Percentiles rank a stretch among this genome's conserved stretches.
These are phyloP conservation scores for Przewalskia tangutica DNA, from an alignment of 257 asterid genomes.

Conservation along the genomic window DNA sequence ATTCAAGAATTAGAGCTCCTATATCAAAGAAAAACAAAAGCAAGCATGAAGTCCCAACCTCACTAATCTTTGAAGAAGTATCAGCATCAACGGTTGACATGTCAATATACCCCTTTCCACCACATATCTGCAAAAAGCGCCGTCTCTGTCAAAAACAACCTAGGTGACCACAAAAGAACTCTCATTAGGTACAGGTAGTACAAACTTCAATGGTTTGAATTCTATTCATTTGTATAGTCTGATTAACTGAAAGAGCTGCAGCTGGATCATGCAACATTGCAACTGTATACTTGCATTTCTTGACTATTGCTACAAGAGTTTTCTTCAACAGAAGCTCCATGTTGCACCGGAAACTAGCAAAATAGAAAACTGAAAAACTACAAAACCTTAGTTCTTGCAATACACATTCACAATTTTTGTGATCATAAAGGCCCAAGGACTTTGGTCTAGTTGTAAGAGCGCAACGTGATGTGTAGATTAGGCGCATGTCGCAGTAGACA, in stretches of 20 bases:
- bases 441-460: neutral
- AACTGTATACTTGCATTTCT: slow-evolving; percentile 91
- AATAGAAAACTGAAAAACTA: neutral
- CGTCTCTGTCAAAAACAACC: slow-evolving; percentile 76
- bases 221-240: neutral
- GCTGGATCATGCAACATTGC: slow-evolving; percentile 93
- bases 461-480: neutral
- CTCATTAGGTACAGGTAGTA: neutral
- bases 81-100: slow-evolving; percentile 99
- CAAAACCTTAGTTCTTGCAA: neutral
- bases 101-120: slow-evolving; percentile 86
- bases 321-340: slow-evolving; percentile 80
- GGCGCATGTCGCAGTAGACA: neutral
- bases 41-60: slow-evolving; percentile 29
- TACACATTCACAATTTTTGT: neutral
- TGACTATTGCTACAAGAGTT: slow-evolving; percentile 77
- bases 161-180: slow-evolving; percentile 13
- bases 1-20: neutral
- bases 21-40: neutral
- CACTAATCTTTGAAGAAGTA: slow-evolving; percentile 75
- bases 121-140: slow-evolving; percentile 70
- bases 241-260: slow-evolving; percentile 88
- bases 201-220: neutral
- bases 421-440: neutral
- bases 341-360: slow-evolving; percentile 32